Base-by-base conservation (phyloP, 768 basidiomycete genomes). In the Rhodotorula diobovata region DNA sequence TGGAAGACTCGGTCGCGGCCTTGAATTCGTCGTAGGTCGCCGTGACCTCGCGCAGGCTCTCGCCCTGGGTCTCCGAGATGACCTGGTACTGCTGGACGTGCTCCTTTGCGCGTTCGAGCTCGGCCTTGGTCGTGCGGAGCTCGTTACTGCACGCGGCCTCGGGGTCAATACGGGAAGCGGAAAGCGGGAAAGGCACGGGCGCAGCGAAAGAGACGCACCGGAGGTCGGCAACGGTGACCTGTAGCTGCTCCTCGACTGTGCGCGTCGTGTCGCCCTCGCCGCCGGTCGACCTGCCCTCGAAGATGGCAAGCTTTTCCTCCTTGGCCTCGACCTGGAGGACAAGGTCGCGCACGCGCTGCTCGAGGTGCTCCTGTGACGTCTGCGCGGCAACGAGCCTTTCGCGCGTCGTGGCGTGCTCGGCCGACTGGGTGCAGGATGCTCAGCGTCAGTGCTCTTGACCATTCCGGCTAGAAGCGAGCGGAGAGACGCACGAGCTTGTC, bases 21-120 rank as follows among this genome's bases (percentile, higher is more conserved):
- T 87, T 89, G 83, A 89, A 93, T 78, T 91, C 88, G 66, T 93
- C 91, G 72, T 88, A 87, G 0, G 89, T 91, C 0, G 82, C 76
- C 66, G 87, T 90, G 54, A 93, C 80, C 43, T 85, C 85, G 39
- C 85, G 83, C 14, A 94, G 82, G 16, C 91, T 90, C 72, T 85
- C 85, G 79, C 93, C 92, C 76, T 85, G 91, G 0, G 90, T 89
- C 77, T 88, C 86, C 71, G 89, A 89, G 75, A 94, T 93, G 73
- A 89, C 87, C 78, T 90, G 86, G 85, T 89, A 93, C 79, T 93
- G 92, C 69, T 89, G 85, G 39, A 89, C 87, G 77, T 92, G 90
- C 56, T 81, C 85, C 66, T 85, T 85, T 2, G 90, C 88, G 30
- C 86, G 82, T 18, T 86, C 83, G 46, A 92, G 84, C 74, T 93